phyloP scores from a whole-genome alignment of 495 filamentous ascomycete genomes.

The Aspergillus taichungensis region DNA sequence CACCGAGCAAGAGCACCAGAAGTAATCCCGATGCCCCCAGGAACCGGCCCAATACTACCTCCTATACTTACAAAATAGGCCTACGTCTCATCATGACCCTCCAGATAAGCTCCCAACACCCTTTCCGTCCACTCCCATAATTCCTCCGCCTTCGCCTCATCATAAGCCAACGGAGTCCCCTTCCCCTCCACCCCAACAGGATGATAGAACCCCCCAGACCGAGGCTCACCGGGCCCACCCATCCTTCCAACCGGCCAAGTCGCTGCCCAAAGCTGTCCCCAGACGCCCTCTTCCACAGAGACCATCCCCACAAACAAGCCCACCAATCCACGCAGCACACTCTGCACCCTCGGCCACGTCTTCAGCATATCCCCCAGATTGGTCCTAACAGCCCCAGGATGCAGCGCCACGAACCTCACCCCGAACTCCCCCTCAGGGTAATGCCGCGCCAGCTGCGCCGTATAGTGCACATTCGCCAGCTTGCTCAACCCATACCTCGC shows the following conservation, averaged over 20 bases:
- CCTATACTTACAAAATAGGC: too few species aligned
- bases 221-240: conserved; percentile 10
- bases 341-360: neutral
- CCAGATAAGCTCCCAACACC: neutral
- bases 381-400: conserved; percentile 26
- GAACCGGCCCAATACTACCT: too few species aligned
- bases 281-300: conserved; percentile 22
- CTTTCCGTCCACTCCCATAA: conserved; percentile 44
- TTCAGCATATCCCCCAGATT: conserved; percentile 20
- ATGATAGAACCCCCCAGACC: conserved; percentile 35
- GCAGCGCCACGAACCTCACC: conserved; percentile 14
- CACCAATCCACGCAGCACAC: conserved; percentile 2
- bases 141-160: conserved; percentile 31
- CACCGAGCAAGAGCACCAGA: too few species aligned
- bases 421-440: conserved; percentile 29
- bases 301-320: neutral
- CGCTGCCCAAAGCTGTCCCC: conserved; percentile 45
- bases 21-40: too few species aligned
- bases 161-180: neutral
- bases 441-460: conserved; percentile 27
- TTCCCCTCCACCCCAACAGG: conserved; percentile 32
- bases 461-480: conserved; percentile 39
- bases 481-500: conserved; percentile 35
- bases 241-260: conserved; percentile 6
- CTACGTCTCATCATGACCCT: too few species aligned